These are phyloP conservation scores for Taxawa tesnikishii DNA, from an alignment of 2,329 filamentous ascomycete species.

Conservation along the genomic window DNA sequence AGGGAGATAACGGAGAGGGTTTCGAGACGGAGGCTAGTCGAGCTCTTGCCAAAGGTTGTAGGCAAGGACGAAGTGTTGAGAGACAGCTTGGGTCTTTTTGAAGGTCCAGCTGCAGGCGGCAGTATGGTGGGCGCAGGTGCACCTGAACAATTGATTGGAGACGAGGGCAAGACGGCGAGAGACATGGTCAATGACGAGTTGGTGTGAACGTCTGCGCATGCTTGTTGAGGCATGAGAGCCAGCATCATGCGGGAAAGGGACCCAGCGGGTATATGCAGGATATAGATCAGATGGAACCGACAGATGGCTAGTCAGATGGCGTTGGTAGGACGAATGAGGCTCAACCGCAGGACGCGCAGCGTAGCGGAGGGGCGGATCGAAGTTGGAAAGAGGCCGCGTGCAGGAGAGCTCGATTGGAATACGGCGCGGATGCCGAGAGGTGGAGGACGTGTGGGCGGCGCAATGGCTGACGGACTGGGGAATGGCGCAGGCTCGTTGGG, in stretches of 20 bases:
- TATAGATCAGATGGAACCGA: background rate
- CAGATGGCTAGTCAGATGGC: no score
- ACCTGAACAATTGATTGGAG: conserved; percentile 16
- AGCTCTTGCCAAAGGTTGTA: conserved; percentile 40
- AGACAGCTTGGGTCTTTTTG: conserved; percentile 45
- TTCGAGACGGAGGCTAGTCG: conserved; percentile 41
- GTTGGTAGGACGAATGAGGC: background rate
- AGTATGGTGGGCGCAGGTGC: conserved; percentile 9
- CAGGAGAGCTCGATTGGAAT: no score
- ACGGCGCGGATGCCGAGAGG: no score
- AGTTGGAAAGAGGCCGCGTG: background rate
- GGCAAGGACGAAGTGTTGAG: conserved; percentile 41
- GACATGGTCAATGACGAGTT: conserved; percentile 20
- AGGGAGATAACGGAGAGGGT: conserved; percentile 46
- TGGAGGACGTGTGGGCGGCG: no score
- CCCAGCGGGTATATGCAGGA: background rate
- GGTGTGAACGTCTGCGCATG: conserved; percentile 10
- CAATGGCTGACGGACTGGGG: no score
- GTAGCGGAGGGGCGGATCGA: no score
- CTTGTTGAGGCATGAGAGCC: conserved; percentile 15
- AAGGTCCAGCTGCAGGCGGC: conserved; percentile 11
- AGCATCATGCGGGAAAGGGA: conserved; percentile 16
- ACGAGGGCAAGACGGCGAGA: conserved; percentile 27
- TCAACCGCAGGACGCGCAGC: background rate
- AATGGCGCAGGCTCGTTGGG: background rate